Base-by-base conservation (phyloP, 768 basidiomycete genomes). In the Trametes villosa region DNA sequence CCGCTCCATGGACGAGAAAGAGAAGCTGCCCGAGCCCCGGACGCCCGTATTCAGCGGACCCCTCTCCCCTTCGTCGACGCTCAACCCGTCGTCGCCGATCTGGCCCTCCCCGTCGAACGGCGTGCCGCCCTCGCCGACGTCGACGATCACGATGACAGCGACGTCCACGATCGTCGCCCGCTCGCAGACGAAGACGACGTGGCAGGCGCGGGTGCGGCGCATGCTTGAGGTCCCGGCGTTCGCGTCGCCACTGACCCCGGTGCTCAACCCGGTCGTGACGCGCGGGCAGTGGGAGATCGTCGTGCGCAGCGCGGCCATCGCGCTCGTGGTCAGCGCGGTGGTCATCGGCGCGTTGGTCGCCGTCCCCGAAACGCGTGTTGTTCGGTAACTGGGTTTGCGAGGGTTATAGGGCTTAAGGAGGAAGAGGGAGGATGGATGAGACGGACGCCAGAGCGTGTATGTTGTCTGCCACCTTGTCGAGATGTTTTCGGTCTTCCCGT, bases 221-320 rank as follows among this genome's bases (percentile, higher is more conserved):
- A 75, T 85, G 47, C 76, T 77, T 45, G 75, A 79, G 12, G 89
- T 91, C 17, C 90, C 91, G 2, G 85, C 89, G 44, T 92, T 92
- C 63, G 81, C 85, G 20, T 75, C 82, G 22, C 88, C 89, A 31
- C 74, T 93, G 57, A 91, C 91, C 42, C 80, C 79, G 40, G 78
- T 93, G 22, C 78, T 89, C 50, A 89, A 82, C 60, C 86, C 89
- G 17, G 79, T 87, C 57, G 84, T 92, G 51, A 80, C 83, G 52
- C 81, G 92, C n/a, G 89, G 85, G 3, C 92, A 94, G 66, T 93
- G 91, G 92, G 90, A 92, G 73, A 87, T 93, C 29, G 88, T 92
- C 30, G 76, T 89, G 27, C 78, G 88, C 36, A 87, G 86, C 2
- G 78, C 77, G 44, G 29, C 76, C 0, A 65, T 85, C 11, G 84